Conservation (phyloP, 176 grass and related monocot genomes). For the Carex littledalei region DNA sequence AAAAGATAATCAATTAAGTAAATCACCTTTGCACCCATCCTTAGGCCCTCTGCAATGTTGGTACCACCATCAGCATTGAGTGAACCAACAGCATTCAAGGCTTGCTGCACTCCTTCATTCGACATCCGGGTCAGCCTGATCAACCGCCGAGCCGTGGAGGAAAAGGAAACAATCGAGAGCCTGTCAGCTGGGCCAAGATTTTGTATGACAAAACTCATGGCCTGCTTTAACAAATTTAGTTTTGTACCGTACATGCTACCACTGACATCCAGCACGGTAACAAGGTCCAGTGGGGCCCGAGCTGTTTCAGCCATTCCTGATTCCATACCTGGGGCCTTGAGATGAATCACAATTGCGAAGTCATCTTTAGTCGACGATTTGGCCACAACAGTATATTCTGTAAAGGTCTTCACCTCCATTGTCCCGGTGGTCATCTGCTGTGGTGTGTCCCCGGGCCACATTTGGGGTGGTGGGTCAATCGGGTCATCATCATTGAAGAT, state of each 20-base stretch:
- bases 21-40: constrained; percentile 35
- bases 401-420: constrained; percentile 40
- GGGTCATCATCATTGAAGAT: constrained; percentile 24
- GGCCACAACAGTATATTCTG: constrained; percentile 38
- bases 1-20: not conserved
- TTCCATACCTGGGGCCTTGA: constrained; percentile 29
- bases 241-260: constrained; percentile 21
- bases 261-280: constrained; percentile 29
- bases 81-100: constrained; percentile 24
- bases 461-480: constrained; percentile 12
- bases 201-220: constrained; percentile 60
- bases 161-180: constrained; percentile 57
- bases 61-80: constrained; percentile 36
- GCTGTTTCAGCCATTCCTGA: not conserved
- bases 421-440: constrained; percentile 6
- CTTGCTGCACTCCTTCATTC: constrained; percentile 11
- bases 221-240: constrained; percentile 15
- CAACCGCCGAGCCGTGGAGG: constrained; percentile 26
- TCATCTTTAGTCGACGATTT: constrained; percentile 28
- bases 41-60: constrained; percentile 55
- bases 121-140: constrained; percentile 48
- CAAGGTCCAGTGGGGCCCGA: constrained; percentile 25
- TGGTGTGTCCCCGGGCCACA: not conserved
- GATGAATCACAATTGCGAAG: constrained; percentile 53
- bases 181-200: constrained; percentile 54